Percentiles rank a stretch among this genome's conserved stretches.
These are phyloP conservation scores for Solanum chmielewskii DNA, from an alignment of 257 asterid species.

Conservation along the genomic window DNA sequence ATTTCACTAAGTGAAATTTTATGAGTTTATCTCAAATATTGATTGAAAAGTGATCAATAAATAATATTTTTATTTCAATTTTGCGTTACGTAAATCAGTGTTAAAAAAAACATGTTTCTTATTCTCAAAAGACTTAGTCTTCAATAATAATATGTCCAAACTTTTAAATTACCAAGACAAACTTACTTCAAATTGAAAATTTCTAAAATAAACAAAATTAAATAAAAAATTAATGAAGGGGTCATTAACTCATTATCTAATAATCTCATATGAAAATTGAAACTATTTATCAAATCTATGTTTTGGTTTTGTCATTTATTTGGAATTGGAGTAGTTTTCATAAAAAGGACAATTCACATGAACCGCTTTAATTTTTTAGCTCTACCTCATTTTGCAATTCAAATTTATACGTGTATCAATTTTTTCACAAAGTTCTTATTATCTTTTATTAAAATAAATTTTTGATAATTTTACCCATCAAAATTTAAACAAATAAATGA, in stretches of 20 bases:
- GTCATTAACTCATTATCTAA: neutral
- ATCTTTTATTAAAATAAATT: neutral
- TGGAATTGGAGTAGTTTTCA: neutral
- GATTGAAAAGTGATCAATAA: neutral
- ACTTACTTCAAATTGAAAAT: neutral
- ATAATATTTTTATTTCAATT: neutral
- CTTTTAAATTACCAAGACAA: neutral
- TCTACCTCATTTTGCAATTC: neutral
- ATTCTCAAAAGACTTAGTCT: neutral
- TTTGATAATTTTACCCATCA: neutral
- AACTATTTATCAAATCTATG: neutral
- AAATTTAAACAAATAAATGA: neutral
- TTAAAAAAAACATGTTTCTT: accelerated
- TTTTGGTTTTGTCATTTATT: neutral
- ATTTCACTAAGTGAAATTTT: neutral
- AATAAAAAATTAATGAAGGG: neutral
- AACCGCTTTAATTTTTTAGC: neutral
- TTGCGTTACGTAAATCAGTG: neutral
- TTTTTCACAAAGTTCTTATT: neutral
- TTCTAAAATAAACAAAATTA: too few relatives aligned
- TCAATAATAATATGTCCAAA: too few relatives aligned
- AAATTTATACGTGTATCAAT: too few relatives aligned
- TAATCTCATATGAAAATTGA: neutral
- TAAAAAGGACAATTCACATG: neutral
- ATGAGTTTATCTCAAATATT: neutral